Evolutionary conservation across 2,329 filamentous ascomycete genomes (phyloP).

Genomic region (Verticillium dahliae): DNA sequence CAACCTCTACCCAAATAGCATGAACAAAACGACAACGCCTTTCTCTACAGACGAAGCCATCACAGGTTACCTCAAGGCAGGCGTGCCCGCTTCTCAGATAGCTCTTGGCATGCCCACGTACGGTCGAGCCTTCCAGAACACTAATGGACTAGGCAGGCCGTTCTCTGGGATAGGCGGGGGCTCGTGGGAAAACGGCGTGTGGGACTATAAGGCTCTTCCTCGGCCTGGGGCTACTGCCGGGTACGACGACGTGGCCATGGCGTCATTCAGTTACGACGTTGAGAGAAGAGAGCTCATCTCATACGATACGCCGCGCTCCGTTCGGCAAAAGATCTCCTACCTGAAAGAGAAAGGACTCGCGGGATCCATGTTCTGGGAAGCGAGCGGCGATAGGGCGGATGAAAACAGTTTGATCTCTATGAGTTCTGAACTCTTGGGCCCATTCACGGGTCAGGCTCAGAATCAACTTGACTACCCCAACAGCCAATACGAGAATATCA

Average conservation of each 20-base stretch:
- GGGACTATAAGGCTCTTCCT: conserved; percentile 84
- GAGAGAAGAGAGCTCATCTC: conserved; percentile 61
- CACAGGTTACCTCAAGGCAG: conserved; percentile 58
- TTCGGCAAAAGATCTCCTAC: conserved; percentile 63
- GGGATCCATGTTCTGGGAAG: conserved; percentile 98
- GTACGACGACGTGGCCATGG: conserved; percentile 56
- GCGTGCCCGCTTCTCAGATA: conserved; percentile 64
- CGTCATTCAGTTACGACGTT: conserved; percentile 72
- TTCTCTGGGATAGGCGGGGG: conserved; percentile 71
- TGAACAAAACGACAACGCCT: conserved; percentile 60
- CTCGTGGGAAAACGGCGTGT: conserved; percentile 77
- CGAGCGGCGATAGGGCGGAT: conserved; percentile 65
- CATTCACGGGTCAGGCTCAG: conserved; percentile 33
- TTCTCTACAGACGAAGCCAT: conserved; percentile 71
- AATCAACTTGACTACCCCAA: conserved; percentile 47
- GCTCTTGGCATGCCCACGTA: conserved; percentile 91
- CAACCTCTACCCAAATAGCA: conserved; percentile 59
- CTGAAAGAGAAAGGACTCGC: conserved; percentile 63
- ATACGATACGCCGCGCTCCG: conserved; percentile 69
- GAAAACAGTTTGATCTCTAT: conserved; percentile 60
- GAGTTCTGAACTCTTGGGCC: conserved; percentile 30
- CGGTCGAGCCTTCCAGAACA: conserved; percentile 76
- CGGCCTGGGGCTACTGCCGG: conserved; percentile 56
- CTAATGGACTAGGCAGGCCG: conserved; percentile 62
- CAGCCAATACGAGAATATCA: conserved; percentile 51